Evolutionary conservation across 257 asterid genomes (phyloP).

Genomic region (Nemophila menziesii): DNA sequence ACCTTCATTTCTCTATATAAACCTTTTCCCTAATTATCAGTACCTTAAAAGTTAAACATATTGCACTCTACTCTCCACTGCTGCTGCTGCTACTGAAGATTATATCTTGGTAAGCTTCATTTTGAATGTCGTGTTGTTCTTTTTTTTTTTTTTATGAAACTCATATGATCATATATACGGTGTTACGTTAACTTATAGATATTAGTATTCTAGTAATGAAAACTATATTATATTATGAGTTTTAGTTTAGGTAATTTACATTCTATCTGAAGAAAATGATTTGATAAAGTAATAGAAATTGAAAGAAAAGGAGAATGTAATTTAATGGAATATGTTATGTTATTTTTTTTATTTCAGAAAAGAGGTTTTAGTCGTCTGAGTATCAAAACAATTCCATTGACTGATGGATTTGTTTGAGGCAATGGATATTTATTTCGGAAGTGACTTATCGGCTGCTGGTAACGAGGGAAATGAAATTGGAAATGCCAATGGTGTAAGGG

Average conservation of each 20-base stretch:
- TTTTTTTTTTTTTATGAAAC: neutral
- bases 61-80: too few relatives aligned
- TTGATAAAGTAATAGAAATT: too few relatives aligned
- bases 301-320: neutral
- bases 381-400: neutral
- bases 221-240: neutral
- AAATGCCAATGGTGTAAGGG: neutral
- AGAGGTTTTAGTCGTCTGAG: too few relatives aligned
- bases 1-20: neutral
- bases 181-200: neutral
- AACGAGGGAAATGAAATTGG: slow-evolving; percentile 18
- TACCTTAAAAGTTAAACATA: neutral
- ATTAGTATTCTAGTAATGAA: too few relatives aligned
- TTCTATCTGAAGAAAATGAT: too few relatives aligned
- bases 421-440: slow-evolving; percentile 14
- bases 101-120: neutral
- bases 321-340: too few relatives aligned
- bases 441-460: slow-evolving; percentile 6
- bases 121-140: too few relatives aligned
- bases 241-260: neutral
- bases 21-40: neutral
- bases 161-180: neutral
- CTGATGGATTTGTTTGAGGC: slow-evolving; percentile 11
- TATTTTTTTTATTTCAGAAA: too few relatives aligned
- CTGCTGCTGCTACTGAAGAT: too few relatives aligned